Conservation (phyloP, 2,329 filamentous ascomycete species). For the Arthrobotrys sphaeroides region DNA sequence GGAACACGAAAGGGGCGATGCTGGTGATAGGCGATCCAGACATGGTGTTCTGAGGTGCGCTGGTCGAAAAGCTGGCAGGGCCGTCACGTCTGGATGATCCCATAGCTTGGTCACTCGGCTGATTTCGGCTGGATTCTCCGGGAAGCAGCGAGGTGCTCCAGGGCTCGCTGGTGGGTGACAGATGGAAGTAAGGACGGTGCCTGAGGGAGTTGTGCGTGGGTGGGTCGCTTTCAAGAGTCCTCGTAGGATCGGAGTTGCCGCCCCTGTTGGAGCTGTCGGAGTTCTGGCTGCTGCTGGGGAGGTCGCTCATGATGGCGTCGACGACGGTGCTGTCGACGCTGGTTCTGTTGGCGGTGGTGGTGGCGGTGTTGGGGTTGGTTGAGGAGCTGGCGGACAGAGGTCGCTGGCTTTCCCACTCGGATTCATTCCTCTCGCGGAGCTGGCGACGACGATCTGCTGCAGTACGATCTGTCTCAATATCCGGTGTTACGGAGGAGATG, state of each 20-base stretch:
- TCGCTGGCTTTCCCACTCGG: slow-evolving; percentile 49
- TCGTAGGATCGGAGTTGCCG: neutral
- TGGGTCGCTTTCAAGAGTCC: neutral
- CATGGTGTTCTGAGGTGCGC: slow-evolving; percentile 7
- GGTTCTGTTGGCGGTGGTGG: slow-evolving; percentile 31
- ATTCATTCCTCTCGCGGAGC: slow-evolving; percentile 50
- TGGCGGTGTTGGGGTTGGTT: slow-evolving; percentile 15
- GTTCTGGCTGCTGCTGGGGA: slow-evolving; percentile 38
- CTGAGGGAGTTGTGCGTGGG: slow-evolving; percentile 13
- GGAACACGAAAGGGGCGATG: slow-evolving; percentile 20
- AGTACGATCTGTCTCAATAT: slow-evolving; percentile 53
- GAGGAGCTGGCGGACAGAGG: slow-evolving; percentile 34
- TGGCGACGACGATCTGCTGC: slow-evolving; percentile 52
- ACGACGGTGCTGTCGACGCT: slow-evolving; percentile 37
- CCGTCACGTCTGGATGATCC: slow-evolving; percentile 21
- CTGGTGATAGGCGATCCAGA: slow-evolving; percentile 16
- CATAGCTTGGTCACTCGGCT: slow-evolving; percentile 9
- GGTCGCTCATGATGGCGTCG: slow-evolving; percentile 49
- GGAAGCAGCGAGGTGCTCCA: slow-evolving; percentile 32
- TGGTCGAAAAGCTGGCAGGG: neutral
- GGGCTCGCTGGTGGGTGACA: slow-evolving; percentile 30
- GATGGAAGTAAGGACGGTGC: slow-evolving; percentile 7
- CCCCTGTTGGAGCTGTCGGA: slow-evolving; percentile 23
- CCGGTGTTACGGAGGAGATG: slow-evolving; percentile 41
- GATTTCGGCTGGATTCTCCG: slow-evolving; percentile 26